Conservation (phyloP, 2,329 filamentous ascomycete species). For the Lasiodiplodia gonubiensis region DNA sequence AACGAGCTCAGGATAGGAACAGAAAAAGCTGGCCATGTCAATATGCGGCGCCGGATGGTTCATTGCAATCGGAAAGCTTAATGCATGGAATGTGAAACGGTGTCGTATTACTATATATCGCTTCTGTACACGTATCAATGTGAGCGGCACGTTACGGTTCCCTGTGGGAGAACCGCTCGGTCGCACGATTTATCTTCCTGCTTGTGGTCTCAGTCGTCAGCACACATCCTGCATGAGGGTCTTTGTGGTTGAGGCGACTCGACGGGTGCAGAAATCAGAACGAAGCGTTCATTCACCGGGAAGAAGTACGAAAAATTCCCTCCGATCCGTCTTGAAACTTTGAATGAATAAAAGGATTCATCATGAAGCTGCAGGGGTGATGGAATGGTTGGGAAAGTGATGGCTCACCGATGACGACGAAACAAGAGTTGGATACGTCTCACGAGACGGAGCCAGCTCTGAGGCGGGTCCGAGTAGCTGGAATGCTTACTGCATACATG, state of each 20-base stretch:
- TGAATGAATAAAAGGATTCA: slow-evolving; percentile 36
- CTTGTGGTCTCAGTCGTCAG: slow-evolving; percentile 11
- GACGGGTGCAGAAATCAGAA: slow-evolving; percentile 25
- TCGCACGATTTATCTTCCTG: neutral
- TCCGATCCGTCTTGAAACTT: slow-evolving; percentile 47
- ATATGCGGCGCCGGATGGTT: slow-evolving; percentile 22
- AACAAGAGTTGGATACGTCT: neutral
- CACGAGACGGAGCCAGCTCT: neutral
- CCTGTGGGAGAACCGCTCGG: neutral
- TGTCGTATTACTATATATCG: slow-evolving; percentile 26
- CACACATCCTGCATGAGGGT: neutral
- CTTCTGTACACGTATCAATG: neutral
- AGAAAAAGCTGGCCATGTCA: slow-evolving; percentile 23
- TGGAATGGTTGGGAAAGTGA: neutral
- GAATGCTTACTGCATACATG: neutral
- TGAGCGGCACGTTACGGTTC: neutral
- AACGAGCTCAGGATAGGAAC: slow-evolving; percentile 20
- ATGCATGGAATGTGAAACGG: slow-evolving; percentile 25
- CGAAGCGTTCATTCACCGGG: slow-evolving; percentile 39
- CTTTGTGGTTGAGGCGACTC: neutral
- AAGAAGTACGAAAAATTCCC: slow-evolving; percentile 39
- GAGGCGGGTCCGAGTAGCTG: neutral
- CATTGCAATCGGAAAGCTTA: slow-evolving; percentile 21
- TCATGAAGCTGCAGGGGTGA: slow-evolving; percentile 32
- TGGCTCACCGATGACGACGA: slow-evolving; percentile 6